Evolutionary conservation across 371 early-diverging fungal species (phyloP).

Genomic region (Mortierella sp.): DNA sequence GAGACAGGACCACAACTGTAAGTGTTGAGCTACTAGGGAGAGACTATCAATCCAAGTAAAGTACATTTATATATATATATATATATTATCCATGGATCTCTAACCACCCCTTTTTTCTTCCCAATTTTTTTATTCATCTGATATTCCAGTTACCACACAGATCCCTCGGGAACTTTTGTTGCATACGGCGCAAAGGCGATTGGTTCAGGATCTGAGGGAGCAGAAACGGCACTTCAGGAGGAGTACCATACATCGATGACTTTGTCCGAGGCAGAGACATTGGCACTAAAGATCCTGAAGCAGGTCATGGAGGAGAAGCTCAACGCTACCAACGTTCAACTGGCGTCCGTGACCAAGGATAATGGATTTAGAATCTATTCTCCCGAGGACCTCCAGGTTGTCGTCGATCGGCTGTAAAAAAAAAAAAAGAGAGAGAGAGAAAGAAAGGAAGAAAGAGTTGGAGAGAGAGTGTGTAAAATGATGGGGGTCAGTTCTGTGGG

Average conservation of each 20-base stretch:
- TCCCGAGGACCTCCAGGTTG: slow-evolving; percentile 76
- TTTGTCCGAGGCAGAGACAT: slow-evolving; percentile 87
- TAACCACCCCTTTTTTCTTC: slow-evolving; percentile 2
- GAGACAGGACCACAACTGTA: slow-evolving; percentile 98
- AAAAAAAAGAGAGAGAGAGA: neutral
- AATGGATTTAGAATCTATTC: slow-evolving; percentile 80
- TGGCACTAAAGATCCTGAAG: slow-evolving; percentile 97
- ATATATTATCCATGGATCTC: slow-evolving; percentile 1
- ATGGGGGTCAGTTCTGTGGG: no score
- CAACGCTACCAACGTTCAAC: slow-evolving; percentile 93
- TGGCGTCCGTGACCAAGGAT: slow-evolving; percentile 91
- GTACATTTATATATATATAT: neutral
- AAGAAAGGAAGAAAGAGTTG: neutral
- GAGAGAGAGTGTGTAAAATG: no score
- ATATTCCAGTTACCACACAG: slow-evolving; percentile 83
- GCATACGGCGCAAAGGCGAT: slow-evolving; percentile 97
- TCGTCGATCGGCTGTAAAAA: slow-evolving; percentile 71
- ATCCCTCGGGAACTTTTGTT: slow-evolving; percentile 97
- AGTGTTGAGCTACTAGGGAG: slow-evolving; percentile 30
- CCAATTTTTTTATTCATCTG: neutral
- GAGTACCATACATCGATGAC: slow-evolving; percentile 92
- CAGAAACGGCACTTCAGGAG: slow-evolving; percentile 97
- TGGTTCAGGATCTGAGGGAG: slow-evolving; percentile 98
- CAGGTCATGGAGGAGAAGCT: slow-evolving; percentile 99
- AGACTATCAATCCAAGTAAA: slow-evolving; percentile 17